Evolutionary conservation across 371 early-diverging fungal genomes (phyloP), one percentile per base, ranked within the genome.

Genomic region (Apophysomyces trapeziformis): DNA sequence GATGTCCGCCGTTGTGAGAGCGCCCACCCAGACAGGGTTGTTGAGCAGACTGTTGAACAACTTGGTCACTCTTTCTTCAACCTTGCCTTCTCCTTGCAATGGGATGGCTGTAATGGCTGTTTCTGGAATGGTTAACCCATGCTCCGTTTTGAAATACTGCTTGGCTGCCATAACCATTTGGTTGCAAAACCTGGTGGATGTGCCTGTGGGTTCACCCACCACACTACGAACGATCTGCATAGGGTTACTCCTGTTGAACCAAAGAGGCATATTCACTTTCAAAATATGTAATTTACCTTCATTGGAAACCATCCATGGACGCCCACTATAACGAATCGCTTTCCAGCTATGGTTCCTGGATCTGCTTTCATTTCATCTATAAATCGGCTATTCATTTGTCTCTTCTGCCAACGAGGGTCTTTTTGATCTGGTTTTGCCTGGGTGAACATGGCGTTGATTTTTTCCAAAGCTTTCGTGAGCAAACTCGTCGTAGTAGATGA

Each of bases 281-380:
- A 26, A 26, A 26, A 63, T 18, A 7, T 7, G 5, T 5, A 5
- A 18, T 39, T 32, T 72, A 80, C 65, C 72, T 77, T 80, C 68
- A 71, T 75, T 3, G 96, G 96, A 72, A 92, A 95, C 96, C 96
- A 96, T 0, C 96, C 96, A 65, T 96, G 96, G 1, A 96, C 83
- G 8, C 93, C 93, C 36, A 93, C 67, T 11, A 93, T 77, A 0
- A 80, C 89, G 14, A 92, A 69, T n/a, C 62, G 63, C 39, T 67
- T 68, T 21, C 41, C 61, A 5, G 37, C 58, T 2, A 57, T 26
- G 37, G 61, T 35, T 26, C 60, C 41, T 14, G 63, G 65, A 14
- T 41, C 61, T 32, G 50, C 45, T 38, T 70, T 68, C 50, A 70
- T 68, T 8, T 44, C 18, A 14, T 64, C 63, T 7, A 72, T 35